Conservation (phyloP, 305 asterid species). For the Fraxinus platypoda region DNA sequence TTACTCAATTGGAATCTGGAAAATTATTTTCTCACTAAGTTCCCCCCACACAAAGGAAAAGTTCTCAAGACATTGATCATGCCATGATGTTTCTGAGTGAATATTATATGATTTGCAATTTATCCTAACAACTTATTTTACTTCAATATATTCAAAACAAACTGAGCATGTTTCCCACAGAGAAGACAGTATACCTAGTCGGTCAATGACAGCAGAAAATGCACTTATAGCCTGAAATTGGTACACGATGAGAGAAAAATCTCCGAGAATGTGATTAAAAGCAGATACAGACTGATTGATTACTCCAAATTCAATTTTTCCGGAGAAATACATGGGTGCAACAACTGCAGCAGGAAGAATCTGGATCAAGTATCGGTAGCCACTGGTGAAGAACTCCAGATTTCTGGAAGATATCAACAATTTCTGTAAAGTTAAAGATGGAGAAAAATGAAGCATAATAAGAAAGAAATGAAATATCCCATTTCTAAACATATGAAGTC, state of each 20-base stretch:
- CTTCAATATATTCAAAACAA: constrained; percentile 17
- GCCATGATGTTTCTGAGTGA: constrained; percentile 1
- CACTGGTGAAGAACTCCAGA: constrained; percentile 92
- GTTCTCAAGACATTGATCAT: not conserved
- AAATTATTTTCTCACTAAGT: constrained; percentile 1
- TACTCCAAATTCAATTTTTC: constrained; percentile 95
- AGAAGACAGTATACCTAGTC: constrained; percentile 61
- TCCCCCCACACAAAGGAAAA: constrained; percentile 11
- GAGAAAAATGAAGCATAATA: constrained; percentile 19
- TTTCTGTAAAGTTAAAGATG: constrained; percentile 55
- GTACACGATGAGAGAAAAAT: constrained; percentile 77
- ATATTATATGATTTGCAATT: not conserved
- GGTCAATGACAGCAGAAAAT: constrained; percentile 87
- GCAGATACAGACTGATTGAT: constrained; percentile 90
- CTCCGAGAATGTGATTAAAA: constrained; percentile 92
- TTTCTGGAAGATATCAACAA: constrained; percentile 88
- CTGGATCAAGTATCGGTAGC: constrained; percentile 88
- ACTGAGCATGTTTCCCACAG: constrained; percentile 15
- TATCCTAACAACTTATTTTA: not conserved
- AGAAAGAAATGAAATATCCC: constrained; percentile 9
- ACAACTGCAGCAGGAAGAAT: constrained; percentile 97
- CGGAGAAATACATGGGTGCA: constrained; percentile 96
- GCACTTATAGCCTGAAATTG: constrained; percentile 95
- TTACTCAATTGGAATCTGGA: not conserved
- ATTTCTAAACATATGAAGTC: constrained; percentile 10